Conservation (phyloP, 805 yeast genomes). For the Scheffersomyces coipomensis region DNA sequence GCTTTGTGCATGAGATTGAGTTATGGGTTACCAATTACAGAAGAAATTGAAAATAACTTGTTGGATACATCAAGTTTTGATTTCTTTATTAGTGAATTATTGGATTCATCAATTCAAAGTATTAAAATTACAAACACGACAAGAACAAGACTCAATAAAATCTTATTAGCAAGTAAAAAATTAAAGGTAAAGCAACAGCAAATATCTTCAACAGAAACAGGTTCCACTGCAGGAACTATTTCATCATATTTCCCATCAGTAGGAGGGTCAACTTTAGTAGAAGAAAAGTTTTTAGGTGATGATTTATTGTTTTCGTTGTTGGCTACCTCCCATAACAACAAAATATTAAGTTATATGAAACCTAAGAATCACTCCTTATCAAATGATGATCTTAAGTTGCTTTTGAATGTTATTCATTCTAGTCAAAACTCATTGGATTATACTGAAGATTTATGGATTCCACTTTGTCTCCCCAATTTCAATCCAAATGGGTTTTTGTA, state of each 20-base stretch:
- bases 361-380: conserved; percentile 78
- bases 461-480: conserved; percentile 88
- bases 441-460: conserved; percentile 84
- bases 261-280: conserved; percentile 3
- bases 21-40: conserved; percentile 23
- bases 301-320: conserved; percentile 75
- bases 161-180: conserved; percentile 21
- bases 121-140: conserved; percentile 52
- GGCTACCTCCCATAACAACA: conserved; percentile 56
- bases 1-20: conserved; percentile 45
- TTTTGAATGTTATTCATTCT: conserved; percentile 66
- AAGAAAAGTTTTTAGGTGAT: conserved; percentile 20
- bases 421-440: conserved; percentile 11
- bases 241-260: conserved; percentile 5
- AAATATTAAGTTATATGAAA: conserved; percentile 65
- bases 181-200: conserved; percentile 10
- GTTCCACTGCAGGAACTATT: neutral
- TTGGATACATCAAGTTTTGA: conserved; percentile 16
- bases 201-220: conserved; percentile 4
- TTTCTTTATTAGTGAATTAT: conserved; percentile 25
- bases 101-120: conserved; percentile 27
- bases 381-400: conserved; percentile 75
- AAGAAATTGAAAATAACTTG: neutral
- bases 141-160: conserved; percentile 56
- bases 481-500: conserved; percentile 86